Evolutionary conservation across 495 filamentous ascomycete genomes (phyloP).

Genomic region (Penicillium canariense): DNA sequence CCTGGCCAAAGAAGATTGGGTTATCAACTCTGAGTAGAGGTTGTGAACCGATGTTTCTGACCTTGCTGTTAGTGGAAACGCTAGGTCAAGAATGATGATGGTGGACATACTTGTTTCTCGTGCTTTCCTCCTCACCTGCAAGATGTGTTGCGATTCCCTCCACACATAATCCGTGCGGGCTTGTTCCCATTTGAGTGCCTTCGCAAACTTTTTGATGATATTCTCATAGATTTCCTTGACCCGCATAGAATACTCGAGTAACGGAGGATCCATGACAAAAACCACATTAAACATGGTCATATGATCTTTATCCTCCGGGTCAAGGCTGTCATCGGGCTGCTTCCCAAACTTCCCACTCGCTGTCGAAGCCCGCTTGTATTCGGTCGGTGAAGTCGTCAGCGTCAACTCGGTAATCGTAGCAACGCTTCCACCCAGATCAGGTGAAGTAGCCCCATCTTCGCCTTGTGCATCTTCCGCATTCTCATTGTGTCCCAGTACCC

Average conservation of each 20-base stretch:
- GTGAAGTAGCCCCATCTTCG: conserved; percentile 32
- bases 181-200: conserved; percentile 88
- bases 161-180: conserved; percentile 83
- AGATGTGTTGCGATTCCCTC: conserved; percentile 77
- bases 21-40: conserved; percentile 60
- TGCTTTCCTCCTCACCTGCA: conserved; percentile 72
- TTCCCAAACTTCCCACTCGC: conserved; percentile 39
- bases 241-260: conserved; percentile 69
- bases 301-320: conserved; percentile 54
- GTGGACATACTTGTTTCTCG: conserved; percentile 64
- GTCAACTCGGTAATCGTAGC: conserved; percentile 31
- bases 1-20: conserved; percentile 73
- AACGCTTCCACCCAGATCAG: conserved; percentile 25
- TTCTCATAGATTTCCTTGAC: conserved; percentile 80
- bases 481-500: conserved; percentile 43
- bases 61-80: background rate
- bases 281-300: conserved; percentile 99
- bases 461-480: conserved; percentile 37
- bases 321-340: conserved; percentile 36
- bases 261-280: conserved; percentile 80
- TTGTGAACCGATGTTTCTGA: conserved; percentile 39
- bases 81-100: background rate
- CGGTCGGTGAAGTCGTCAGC: conserved; percentile 29
- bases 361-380: conserved; percentile 36
- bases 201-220: conserved; percentile 84